Percentiles rank a stretch among this genome's conserved stretches.
phyloP scores from a whole-genome alignment of 768 basidiomycete species.

The Boletus tomentosulus region DNA sequence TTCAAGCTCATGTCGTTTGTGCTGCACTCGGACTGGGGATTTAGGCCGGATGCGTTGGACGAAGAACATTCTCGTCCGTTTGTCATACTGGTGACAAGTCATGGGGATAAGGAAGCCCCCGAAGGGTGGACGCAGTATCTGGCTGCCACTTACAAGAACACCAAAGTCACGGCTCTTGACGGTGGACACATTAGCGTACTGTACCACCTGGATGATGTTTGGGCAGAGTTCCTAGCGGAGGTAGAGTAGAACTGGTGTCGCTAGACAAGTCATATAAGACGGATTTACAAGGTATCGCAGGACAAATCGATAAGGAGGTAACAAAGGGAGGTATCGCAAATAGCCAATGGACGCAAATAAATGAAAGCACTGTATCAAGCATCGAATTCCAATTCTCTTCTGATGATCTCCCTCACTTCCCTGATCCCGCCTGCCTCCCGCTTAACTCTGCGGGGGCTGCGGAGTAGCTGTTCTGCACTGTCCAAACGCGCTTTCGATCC shows the following conservation, averaged over 20 bases:
- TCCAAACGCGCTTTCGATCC: constrained; percentile 48
- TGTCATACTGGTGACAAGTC: constrained; percentile 43
- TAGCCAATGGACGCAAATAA: constrained; percentile 14
- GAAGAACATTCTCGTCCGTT: constrained; percentile 42
- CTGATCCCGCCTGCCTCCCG: constrained; percentile 69
- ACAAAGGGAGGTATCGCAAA: constrained; percentile 17
- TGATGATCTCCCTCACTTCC: constrained; percentile 77
- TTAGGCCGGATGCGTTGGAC: constrained; percentile 39
- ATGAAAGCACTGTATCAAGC: constrained; percentile 41
- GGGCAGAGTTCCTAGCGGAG: constrained; percentile 31
- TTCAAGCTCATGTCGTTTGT: constrained; percentile 41
- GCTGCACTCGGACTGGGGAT: constrained; percentile 52
- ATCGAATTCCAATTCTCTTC: constrained; percentile 69
- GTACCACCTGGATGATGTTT: constrained; percentile 44
- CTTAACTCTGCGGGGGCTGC: constrained; percentile 72
- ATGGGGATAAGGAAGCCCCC: constrained; percentile 41
- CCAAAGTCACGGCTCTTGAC: constrained; percentile 35
- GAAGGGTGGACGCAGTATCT: constrained; percentile 46
- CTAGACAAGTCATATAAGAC: background rate
- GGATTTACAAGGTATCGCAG: constrained; percentile 16
- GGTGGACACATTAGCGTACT: constrained; percentile 50
- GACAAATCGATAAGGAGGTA: constrained; percentile 17
- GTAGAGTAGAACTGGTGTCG: constrained; percentile 10
- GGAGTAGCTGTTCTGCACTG: constrained; percentile 56
- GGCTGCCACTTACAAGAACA: constrained; percentile 43